Evolutionary conservation across 2,329 filamentous ascomycete species (phyloP).

Genomic region (Rutstroemia sydowiana): DNA sequence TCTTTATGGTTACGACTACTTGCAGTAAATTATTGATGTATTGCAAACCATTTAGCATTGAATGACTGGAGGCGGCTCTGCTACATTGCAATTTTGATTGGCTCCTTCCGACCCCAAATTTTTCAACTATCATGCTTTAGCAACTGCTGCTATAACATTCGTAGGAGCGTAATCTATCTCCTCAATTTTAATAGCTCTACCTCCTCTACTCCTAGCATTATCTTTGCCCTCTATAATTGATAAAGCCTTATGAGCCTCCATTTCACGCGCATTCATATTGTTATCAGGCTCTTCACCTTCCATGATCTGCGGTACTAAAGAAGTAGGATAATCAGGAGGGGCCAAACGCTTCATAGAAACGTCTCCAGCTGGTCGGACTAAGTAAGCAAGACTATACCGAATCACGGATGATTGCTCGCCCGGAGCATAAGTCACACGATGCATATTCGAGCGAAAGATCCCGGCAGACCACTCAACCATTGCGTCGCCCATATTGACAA

Average conservation of each 20-base stretch:
- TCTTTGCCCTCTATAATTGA: too few relatives aligned
- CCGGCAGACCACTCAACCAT: conserved; percentile 27
- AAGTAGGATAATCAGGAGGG: neutral
- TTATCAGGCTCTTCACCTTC: conserved; percentile 7
- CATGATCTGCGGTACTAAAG: conserved; percentile 3
- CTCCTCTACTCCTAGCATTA: too few relatives aligned
- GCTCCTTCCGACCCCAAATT: too few relatives aligned
- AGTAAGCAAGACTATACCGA: conserved; percentile 46
- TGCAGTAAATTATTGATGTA: too few relatives aligned
- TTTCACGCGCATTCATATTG: conserved; percentile 7
- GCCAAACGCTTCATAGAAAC: conserved; percentile 20
- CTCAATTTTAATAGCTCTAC: too few relatives aligned
- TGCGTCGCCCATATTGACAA: conserved; percentile 32
- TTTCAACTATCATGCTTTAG: too few relatives aligned
- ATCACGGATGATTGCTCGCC: conserved; percentile 10
- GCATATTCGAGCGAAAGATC: conserved; percentile 22
- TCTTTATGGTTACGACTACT: too few relatives aligned
- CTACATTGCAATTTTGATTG: too few relatives aligned
- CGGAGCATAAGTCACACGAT: conserved; percentile 25
- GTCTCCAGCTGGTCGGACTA: conserved; percentile 40
- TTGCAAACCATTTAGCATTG: too few relatives aligned
- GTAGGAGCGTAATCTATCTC: too few relatives aligned
- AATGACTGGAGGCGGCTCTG: too few relatives aligned
- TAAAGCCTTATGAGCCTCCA: conserved; percentile 2
- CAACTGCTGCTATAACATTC: too few relatives aligned